Conservation (phyloP, 2,329 filamentous ascomycete genomes). For the Neopestalotiopsis rosae region DNA sequence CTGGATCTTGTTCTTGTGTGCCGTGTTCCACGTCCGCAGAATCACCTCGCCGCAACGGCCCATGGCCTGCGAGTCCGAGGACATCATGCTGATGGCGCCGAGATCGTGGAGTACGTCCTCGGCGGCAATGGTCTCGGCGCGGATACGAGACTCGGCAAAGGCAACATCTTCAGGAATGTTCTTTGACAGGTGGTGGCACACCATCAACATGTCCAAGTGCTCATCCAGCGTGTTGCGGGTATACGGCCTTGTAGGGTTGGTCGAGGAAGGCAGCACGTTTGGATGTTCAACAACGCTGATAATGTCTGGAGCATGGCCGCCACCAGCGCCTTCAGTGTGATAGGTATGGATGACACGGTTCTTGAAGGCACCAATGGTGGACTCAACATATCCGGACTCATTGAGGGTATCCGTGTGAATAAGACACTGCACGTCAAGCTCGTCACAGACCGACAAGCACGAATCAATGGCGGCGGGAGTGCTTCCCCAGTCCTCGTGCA, state of each 20-base stretch:
- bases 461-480: conserved; percentile 91
- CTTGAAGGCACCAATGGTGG: conserved; percentile 85
- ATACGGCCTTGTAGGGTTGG: conserved; percentile 90
- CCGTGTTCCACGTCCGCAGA: conserved; percentile 93
- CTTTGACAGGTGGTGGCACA: conserved; percentile 91
- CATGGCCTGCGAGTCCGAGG: conserved; percentile 94
- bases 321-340: conserved; percentile 94
- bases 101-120: conserved; percentile 96
- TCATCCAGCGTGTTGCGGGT: conserved; percentile 94
- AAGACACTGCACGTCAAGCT: conserved; percentile 89
- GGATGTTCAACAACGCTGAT: conserved; percentile 88
- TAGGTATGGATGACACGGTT: conserved; percentile 92
- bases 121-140: conserved; percentile 93
- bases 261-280: conserved; percentile 89
- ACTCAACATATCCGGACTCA: conserved; percentile 95
- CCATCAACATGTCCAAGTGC: conserved; percentile 98
- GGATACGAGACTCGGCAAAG: conserved; percentile 92
- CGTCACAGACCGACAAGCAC: conserved; percentile 85
- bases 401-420: conserved; percentile 97
- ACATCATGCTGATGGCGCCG: conserved; percentile 98
- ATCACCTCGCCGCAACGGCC: conserved; percentile 94
- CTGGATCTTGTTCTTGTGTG: conserved; percentile 94
- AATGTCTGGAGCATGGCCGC: conserved; percentile 94
- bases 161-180: conserved; percentile 96
- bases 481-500: conserved; percentile 95